Evolutionary conservation across 2,329 filamentous ascomycete species (phyloP).

Genomic region (Nemania diffusa): DNA sequence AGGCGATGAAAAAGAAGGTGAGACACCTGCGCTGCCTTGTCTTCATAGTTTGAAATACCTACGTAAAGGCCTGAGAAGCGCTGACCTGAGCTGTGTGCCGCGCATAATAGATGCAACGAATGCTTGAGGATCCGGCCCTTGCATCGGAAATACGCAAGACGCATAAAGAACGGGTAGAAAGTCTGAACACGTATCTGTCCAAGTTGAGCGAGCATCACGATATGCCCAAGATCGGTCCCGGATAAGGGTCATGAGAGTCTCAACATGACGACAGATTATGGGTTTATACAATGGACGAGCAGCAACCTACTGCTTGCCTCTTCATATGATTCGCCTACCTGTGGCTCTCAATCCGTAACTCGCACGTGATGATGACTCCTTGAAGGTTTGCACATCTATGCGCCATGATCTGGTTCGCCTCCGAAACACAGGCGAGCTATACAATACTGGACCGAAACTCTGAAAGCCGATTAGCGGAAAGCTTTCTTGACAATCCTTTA

Average conservation of each 20-base stretch:
- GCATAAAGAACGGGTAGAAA: constrained; percentile 95
- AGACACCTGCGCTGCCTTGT: not conserved
- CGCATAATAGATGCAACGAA: constrained; percentile 75
- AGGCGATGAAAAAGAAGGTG: constrained; percentile 82
- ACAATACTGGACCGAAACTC: not conserved
- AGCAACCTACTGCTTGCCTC: not conserved
- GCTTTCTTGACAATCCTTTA: not conserved
- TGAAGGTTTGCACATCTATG: constrained; percentile 11
- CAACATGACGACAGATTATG: not conserved
- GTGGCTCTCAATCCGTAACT: not conserved
- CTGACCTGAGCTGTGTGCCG: constrained; percentile 10
- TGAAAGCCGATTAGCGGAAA: not conserved
- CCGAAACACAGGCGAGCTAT: not conserved
- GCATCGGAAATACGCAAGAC: constrained; percentile 88
- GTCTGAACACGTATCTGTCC: constrained; percentile 92
- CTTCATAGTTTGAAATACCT: not conserved
- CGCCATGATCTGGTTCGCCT: not conserved
- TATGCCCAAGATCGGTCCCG: constrained; percentile 79
- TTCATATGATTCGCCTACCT: no score
- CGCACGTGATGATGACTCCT: not conserved
- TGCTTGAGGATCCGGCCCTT: constrained; percentile 69
- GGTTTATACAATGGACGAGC: not conserved
- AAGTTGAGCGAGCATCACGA: constrained; percentile 96
- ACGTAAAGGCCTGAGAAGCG: constrained; percentile 29
- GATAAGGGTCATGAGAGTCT: constrained; percentile 51